A percentile compares a stretch with the other conserved stretches of the same genome.
Evolutionary conservation across 2,329 filamentous ascomycete species (phyloP).

Genomic region (Penicillium corylophilum): DNA sequence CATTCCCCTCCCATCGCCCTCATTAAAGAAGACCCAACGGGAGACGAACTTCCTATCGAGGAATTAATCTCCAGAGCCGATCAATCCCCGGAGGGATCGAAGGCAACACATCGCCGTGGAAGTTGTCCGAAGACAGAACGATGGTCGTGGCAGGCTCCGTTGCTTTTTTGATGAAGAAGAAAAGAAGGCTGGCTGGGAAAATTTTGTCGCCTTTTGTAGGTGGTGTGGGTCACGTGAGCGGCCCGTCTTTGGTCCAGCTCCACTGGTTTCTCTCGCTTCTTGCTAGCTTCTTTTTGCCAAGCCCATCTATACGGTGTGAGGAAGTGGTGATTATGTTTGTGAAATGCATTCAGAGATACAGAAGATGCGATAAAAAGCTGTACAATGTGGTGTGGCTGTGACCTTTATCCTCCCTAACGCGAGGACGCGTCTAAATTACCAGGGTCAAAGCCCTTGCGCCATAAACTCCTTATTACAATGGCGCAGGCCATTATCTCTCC

Average conservation of each 20-base stretch:
- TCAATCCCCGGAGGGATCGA: conserved; percentile 52
- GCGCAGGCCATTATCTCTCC: not conserved
- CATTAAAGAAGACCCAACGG: conserved; percentile 69
- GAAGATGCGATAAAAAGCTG: not conserved
- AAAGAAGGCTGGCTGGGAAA: conserved; percentile 39
- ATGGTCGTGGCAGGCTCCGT: conserved; percentile 70
- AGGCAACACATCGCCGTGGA: conserved; percentile 68
- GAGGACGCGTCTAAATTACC: not conserved
- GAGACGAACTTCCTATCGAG: conserved; percentile 69
- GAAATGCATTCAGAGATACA: not conserved
- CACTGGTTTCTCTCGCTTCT: not conserved
- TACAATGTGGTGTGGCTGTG: not conserved
- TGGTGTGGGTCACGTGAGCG: conserved; percentile 31
- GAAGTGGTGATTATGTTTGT: not conserved
- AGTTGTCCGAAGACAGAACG: conserved; percentile 49
- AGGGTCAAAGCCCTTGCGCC: not conserved
- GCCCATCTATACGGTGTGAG: not conserved
- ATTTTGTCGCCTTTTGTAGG: conserved; percentile 28
- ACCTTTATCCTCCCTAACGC: not conserved
- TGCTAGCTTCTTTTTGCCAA: not conserved
- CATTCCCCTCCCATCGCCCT: conserved; percentile 69
- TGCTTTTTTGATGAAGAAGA: conserved; percentile 60
- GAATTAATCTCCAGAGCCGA: conserved; percentile 65
- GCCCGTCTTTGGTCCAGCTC: conserved; percentile 22
- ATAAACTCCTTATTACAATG: not conserved